phyloP scores from a whole-genome alignment of 371 early-diverging fungal species.

The Rhizomucor pusillus region DNA sequence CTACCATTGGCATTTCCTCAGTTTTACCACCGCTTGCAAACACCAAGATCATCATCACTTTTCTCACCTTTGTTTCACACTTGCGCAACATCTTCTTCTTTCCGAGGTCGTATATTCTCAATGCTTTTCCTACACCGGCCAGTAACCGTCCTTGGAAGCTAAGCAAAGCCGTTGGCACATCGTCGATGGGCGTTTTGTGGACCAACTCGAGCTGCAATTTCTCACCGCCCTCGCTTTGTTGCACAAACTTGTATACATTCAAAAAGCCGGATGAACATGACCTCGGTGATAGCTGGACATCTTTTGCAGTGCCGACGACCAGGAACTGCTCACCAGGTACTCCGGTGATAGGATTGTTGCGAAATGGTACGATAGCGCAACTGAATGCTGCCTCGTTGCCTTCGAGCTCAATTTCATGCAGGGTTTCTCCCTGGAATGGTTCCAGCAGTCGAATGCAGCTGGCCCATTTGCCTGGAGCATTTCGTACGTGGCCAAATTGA shows the following conservation, averaged over 20 bases:
- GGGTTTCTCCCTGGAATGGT: slow-evolving; percentile 77
- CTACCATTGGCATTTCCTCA: slow-evolving; percentile 8
- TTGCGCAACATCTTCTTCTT: slow-evolving; percentile 89
- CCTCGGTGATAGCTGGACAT: slow-evolving; percentile 71
- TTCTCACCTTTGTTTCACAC: slow-evolving; percentile 73
- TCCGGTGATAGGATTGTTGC: slow-evolving; percentile 47
- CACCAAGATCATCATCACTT: background rate
- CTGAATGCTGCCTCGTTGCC: slow-evolving; percentile 90
- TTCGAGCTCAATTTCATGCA: slow-evolving; percentile 71
- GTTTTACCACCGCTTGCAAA: background rate
- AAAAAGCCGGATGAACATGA: slow-evolving; percentile 71
- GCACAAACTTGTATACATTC: slow-evolving; percentile 70
- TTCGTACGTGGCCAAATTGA: slow-evolving; percentile 75
- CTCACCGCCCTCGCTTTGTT: slow-evolving; percentile 46
- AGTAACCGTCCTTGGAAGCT: slow-evolving; percentile 88
- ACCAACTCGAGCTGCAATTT: slow-evolving; percentile 63
- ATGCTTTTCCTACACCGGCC: slow-evolving; percentile 83
- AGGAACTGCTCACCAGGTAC: slow-evolving; percentile 53
- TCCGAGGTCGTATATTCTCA: slow-evolving; percentile 93
- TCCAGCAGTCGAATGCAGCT: slow-evolving; percentile 85
- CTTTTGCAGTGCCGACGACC: slow-evolving; percentile 86
- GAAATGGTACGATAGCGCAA: slow-evolving; percentile 73
- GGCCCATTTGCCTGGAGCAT: slow-evolving; percentile 81
- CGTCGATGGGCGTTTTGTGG: slow-evolving; percentile 87
- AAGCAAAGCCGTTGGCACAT: slow-evolving; percentile 79